phyloP scores from a whole-genome alignment of 2,329 filamentous ascomycete genomes.

The Phoma sp. region DNA sequence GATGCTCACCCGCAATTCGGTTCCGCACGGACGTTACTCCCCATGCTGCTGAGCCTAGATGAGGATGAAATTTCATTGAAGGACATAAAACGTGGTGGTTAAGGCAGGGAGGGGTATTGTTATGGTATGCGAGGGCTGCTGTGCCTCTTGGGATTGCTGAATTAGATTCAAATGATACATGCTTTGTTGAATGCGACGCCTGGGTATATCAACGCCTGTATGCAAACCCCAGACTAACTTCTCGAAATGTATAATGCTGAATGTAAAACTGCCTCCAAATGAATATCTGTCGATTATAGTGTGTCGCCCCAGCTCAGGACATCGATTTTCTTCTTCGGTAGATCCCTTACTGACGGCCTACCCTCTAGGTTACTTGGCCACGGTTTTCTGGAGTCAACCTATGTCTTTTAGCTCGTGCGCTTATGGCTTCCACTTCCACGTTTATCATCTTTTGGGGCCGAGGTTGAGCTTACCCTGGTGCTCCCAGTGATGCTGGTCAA shows the following conservation, averaged over 20 bases:
- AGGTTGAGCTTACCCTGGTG: constrained; percentile 27
- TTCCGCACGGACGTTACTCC: not conserved
- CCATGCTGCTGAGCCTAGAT: not conserved
- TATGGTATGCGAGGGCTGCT: no score
- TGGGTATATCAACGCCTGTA: not conserved
- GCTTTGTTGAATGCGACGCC: no score
- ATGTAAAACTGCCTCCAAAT: not conserved
- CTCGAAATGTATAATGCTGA: not conserved
- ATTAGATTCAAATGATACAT: no score
- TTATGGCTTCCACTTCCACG: not conserved
- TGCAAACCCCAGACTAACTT: not conserved
- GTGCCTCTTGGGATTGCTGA: no score
- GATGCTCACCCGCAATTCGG: constrained; percentile 3
- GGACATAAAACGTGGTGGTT: no score
- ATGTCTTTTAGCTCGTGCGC: constrained; percentile 18
- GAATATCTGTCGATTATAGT: constrained; percentile 3
- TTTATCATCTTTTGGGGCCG: not conserved
- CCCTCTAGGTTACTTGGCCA: constrained; percentile 28
- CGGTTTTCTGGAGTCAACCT: constrained; percentile 22
- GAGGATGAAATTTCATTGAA: no score
- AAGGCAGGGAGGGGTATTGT: no score
- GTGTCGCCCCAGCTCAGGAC: constrained; percentile 28
- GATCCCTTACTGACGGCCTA: constrained; percentile 21
- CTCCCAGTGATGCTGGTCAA: constrained; percentile 30
- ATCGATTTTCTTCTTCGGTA: constrained; percentile 23